Base-by-base conservation (phyloP, 2,329 filamentous ascomycete genomes). In the Arachnopeziza araneosa region DNA sequence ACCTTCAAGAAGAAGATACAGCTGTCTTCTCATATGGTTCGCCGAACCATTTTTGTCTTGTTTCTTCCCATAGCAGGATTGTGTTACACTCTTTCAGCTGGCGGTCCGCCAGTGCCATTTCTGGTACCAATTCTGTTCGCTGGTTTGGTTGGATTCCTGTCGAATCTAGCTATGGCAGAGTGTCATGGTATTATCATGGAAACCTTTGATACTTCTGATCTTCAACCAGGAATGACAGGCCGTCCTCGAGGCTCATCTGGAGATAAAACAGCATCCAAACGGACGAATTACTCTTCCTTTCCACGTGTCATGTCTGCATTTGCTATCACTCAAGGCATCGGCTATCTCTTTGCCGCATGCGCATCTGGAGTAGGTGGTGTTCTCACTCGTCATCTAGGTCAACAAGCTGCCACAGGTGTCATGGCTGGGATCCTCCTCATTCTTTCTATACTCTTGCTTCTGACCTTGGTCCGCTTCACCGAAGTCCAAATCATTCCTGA, bases 101-200 rank as follows among this genome's bases (percentile, higher is more conserved):
- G 78, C 2, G 88, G 89, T 0, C 82, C 82, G 1, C 80, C 81
- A 1, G 74, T 85, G 23, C 83, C 81, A 57, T 80, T 84, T 58
- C 80, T 80, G n/a, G 75, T 87, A 0, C 89, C 89, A 2, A 85
- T 86, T 3, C 70, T 87, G 1, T 85, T 91, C 65, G 86, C 87
- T 0, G 82, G 80, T 0, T 71, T 84, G 3, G 81, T 91, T 17
- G 88, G 87, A 0, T 90, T 90, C 67, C 76, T 91, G 5, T 88
- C 86, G 1, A 87, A 85, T 56, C 80, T 93, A 10, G 89, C 88
- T 1, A 85, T 91, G 52, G 83, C 89, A 1, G 89, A 93, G 73
- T 91, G 89, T 72, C 84, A 88, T 64, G 88, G 89, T 0, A 75
- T 93, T 32, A 82, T 92, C 70, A 92, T 93, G 89, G 89, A 92